Percentiles rank a stretch among this genome's conserved stretches.
Conservation (phyloP, 2,329 filamentous ascomycete genomes). For the Aureobasidium sp. region DNA sequence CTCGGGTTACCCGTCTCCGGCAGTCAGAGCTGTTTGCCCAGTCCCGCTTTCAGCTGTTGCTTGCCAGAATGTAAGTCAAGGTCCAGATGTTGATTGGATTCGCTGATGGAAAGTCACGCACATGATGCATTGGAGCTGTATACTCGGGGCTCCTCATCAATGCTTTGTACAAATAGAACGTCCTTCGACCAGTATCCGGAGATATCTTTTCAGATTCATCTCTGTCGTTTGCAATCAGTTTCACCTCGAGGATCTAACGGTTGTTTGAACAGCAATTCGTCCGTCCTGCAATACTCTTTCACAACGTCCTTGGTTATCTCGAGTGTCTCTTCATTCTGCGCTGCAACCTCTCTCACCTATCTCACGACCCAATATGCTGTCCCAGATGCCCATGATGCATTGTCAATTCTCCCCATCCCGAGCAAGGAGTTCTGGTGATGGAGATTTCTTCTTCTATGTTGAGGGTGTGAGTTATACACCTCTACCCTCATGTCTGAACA, state of each 20-base stretch:
- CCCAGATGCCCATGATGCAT: neutral
- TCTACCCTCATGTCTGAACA: too few species aligned
- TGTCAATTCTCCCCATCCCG: neutral
- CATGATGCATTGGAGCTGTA: conserved; percentile 5
- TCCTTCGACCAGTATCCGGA: neutral
- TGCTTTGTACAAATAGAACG: neutral
- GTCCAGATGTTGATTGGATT: neutral
- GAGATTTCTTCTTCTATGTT: conserved; percentile 11
- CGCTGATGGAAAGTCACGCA: neutral
- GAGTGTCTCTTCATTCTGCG: neutral
- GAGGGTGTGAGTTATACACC: conserved; percentile 2
- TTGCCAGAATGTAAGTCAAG: neutral
- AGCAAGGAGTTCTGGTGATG: neutral
- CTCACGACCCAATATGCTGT: neutral
- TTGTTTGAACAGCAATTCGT: neutral
- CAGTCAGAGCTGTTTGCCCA: neutral
- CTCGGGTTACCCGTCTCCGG: neutral
- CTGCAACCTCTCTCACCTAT: neutral
- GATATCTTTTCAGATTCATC: neutral
- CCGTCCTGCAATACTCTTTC: neutral
- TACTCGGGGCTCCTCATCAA: neutral
- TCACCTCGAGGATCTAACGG: neutral
- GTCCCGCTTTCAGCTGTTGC: neutral
- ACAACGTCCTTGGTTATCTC: neutral
- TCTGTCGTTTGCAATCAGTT: neutral